These are phyloP conservation scores for Dioscorea alata DNA, from an alignment of 106 monocot species.

Conservation along the genomic window DNA sequence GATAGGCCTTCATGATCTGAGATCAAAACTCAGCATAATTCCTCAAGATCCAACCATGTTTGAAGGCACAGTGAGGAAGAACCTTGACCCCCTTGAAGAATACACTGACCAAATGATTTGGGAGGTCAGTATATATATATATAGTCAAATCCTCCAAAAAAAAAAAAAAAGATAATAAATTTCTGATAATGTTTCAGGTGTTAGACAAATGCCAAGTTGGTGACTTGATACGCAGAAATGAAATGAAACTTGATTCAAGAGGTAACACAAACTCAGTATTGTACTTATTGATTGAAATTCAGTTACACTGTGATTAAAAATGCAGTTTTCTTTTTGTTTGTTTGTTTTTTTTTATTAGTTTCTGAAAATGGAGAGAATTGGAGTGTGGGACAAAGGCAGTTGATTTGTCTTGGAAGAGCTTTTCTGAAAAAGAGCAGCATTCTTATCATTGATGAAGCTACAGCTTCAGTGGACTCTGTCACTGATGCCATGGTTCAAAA, in stretches of 20 bases:
- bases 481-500: conserved; percentile 64
- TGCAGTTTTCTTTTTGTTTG: neutral
- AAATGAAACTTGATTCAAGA: conserved; percentile 69
- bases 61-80: conserved; percentile 72
- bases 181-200: conserved; percentile 26
- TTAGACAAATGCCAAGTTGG: conserved; percentile 88
- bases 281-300: too few species aligned
- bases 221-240: conserved; percentile 53
- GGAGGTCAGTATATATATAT: conserved; percentile 22
- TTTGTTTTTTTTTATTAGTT: conserved; percentile 17
- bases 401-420: conserved; percentile 78
- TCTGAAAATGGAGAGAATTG: conserved; percentile 78
- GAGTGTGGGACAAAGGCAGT: conserved; percentile 84
- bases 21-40: conserved; percentile 72
- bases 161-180: neutral
- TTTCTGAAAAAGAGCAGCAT: conserved; percentile 62
- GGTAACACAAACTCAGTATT: conserved; percentile 15
- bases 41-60: conserved; percentile 87
- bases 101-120: conserved; percentile 53
- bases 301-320: too few species aligned
- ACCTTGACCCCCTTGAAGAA: conserved; percentile 62
- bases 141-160: too few species aligned
- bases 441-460: conserved; percentile 82
- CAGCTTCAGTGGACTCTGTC: conserved; percentile 74
- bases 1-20: conserved; percentile 69